Evolutionary conservation across 257 asterid species (phyloP).

Genomic region (Solanum stenotomum): DNA sequence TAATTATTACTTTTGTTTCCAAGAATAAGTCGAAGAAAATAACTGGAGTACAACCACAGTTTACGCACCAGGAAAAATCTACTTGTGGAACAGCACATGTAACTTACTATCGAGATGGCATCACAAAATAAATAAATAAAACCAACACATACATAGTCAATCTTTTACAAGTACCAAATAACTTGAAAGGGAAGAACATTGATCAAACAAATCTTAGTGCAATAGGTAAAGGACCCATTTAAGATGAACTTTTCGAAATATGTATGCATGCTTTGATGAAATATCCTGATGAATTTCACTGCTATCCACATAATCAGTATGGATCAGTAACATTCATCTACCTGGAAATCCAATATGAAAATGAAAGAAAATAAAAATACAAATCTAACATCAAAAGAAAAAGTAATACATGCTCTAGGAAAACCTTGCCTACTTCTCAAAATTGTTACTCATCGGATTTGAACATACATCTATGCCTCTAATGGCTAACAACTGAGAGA

Average conservation of each 20-base stretch:
- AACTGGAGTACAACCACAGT: neutral
- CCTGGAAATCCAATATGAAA: neutral
- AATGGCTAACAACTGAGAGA: neutral
- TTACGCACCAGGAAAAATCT: neutral
- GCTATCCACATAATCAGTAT: neutral
- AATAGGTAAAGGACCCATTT: neutral
- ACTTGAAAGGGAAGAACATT: neutral
- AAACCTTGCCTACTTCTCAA: neutral
- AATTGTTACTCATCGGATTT: neutral
- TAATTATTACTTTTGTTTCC: neutral
- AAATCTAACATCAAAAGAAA: neutral
- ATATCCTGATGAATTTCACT: neutral
- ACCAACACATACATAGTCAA: neutral
- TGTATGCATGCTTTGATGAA: neutral
- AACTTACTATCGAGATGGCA: neutral
- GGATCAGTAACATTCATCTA: neutral
- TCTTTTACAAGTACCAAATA: neutral
- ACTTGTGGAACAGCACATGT: neutral
- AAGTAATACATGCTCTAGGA: neutral
- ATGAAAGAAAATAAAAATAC: neutral
- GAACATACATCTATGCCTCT: neutral
- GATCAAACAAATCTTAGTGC: neutral
- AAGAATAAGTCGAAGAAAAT: neutral
- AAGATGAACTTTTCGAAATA: neutral
- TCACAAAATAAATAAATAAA: neutral